Evolutionary conservation across 495 filamentous ascomycete genomes (phyloP).

Genomic region (Penicillium bialowiezense): DNA sequence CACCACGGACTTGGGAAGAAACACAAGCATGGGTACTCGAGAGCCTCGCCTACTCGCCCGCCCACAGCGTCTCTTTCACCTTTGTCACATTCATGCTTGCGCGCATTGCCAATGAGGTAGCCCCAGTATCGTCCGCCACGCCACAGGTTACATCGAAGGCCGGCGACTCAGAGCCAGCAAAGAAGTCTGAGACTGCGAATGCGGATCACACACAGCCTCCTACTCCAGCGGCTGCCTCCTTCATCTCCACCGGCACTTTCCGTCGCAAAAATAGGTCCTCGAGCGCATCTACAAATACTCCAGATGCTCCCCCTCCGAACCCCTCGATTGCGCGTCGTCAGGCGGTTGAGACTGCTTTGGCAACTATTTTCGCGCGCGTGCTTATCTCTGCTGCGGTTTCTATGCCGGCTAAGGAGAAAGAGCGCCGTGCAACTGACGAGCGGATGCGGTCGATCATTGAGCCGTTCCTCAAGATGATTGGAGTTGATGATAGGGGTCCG

Average conservation of each 20-base stretch:
- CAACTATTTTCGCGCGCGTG: constrained; percentile 31
- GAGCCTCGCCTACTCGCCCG: constrained; percentile 64
- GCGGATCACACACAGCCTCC: constrained; percentile 9
- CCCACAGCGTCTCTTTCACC: constrained; percentile 81
- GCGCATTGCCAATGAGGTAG: constrained; percentile 46
- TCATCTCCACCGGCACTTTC: constrained; percentile 33
- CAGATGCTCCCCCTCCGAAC: not conserved
- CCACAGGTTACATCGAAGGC: not conserved
- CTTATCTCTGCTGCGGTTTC: constrained; percentile 35
- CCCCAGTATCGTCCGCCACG: constrained; percentile 24
- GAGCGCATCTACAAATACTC: constrained; percentile 13
- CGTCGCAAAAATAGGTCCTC: constrained; percentile 27
- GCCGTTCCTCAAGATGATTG: constrained; percentile 44
- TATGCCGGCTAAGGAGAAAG: constrained; percentile 39
- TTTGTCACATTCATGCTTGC: constrained; percentile 78
- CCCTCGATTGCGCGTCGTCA: constrained; percentile 28
- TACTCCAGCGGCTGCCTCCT: constrained; percentile 25
- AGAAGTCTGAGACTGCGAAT: constrained; percentile 1
- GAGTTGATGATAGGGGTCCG: constrained; percentile 38
- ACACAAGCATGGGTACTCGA: constrained; percentile 69
- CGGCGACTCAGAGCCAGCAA: constrained; percentile 4
- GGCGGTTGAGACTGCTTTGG: constrained; percentile 33
- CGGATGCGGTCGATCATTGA: constrained; percentile 41
- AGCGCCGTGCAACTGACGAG: constrained; percentile 38
- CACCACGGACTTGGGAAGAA: constrained; percentile 54